phyloP scores from a whole-genome alignment of 2,329 filamentous ascomycete species.

The Penicillium sp. region DNA sequence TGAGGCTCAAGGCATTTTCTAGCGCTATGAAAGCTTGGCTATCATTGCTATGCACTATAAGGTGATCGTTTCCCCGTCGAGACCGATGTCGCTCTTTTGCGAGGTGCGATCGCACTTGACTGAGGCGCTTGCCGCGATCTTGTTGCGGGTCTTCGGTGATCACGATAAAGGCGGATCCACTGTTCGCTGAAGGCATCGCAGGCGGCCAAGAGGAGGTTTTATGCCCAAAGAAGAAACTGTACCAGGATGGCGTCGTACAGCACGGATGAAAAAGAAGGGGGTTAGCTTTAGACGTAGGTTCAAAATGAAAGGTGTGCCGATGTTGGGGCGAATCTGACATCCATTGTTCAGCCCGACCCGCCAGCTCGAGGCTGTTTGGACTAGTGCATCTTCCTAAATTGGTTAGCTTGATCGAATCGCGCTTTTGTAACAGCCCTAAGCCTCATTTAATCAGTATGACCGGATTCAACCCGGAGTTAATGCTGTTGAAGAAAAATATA shows the following conservation, averaged over 20 bases:
- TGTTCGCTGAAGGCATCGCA: background rate
- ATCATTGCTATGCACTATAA: background rate
- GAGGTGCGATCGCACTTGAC: slow-evolving; percentile 21
- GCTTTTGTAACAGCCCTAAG: background rate
- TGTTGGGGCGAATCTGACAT: slow-evolving; percentile 4
- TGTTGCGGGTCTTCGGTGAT: slow-evolving; percentile 22
- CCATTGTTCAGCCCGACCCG: background rate
- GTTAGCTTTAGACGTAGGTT: background rate
- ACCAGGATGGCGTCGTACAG: background rate
- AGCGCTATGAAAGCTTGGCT: background rate
- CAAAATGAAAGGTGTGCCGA: background rate
- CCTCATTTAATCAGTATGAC: background rate
- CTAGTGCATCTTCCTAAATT: slow-evolving; percentile 25
- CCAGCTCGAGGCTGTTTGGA: slow-evolving; percentile 23
- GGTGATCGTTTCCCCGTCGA: background rate
- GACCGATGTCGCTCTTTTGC: slow-evolving; percentile 17
- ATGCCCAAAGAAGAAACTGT: slow-evolving; percentile 4
- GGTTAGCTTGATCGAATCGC: slow-evolving; percentile 30
- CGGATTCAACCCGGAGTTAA: slow-evolving; percentile 1
- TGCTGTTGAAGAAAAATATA: background rate
- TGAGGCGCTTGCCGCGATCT: slow-evolving; percentile 19
- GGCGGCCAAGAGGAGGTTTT: background rate
- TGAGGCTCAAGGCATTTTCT: background rate
- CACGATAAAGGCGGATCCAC: slow-evolving; percentile 20
- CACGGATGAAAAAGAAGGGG: background rate